phyloP scores from a whole-genome alignment of 306 rosid species.

The Rosa rugosa region DNA sequence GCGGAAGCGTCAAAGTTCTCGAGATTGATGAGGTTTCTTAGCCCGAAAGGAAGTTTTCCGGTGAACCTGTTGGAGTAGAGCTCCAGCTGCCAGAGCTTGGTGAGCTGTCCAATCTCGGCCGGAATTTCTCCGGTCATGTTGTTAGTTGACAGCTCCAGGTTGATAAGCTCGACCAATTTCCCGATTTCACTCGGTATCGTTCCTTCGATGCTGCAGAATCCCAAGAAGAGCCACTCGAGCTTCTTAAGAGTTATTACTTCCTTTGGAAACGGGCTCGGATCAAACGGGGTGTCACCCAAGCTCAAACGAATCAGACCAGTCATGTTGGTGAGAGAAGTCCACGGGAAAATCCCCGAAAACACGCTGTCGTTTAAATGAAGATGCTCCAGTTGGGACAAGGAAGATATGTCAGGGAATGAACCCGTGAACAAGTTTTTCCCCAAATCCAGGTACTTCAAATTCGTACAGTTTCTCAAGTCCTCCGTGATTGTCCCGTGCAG shows the following conservation, averaged over 20 bases:
- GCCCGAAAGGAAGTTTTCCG: conserved; percentile 62
- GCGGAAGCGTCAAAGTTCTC: conserved; percentile 55
- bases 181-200: conserved; percentile 66
- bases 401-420: conserved; percentile 59
- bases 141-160: conserved; percentile 60
- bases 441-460: conserved; percentile 57
- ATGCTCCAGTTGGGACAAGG: conserved; percentile 41
- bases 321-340: conserved; percentile 59
- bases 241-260: conserved; percentile 47
- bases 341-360: conserved; percentile 70
- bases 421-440: conserved; percentile 66
- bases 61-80: conserved; percentile 53
- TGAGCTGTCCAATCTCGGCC: conserved; percentile 58
- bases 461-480: conserved; percentile 59
- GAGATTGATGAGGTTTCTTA: conserved; percentile 54
- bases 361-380: conserved; percentile 57
- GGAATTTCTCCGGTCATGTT: conserved; percentile 66
- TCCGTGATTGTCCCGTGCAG: conserved; percentile 40
- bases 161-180: conserved; percentile 50
- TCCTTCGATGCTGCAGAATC: conserved; percentile 64
- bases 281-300: conserved; percentile 72
- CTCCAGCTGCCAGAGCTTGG: conserved; percentile 71
- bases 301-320: conserved; percentile 52
- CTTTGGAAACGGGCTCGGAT: conserved; percentile 45
- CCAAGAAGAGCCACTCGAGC: conserved; percentile 64